Percentiles rank a stretch among this genome's conserved stretches.
Evolutionary conservation across 2,329 filamentous ascomycete genomes (phyloP).

Genomic region (Phialophora verrucosa): DNA sequence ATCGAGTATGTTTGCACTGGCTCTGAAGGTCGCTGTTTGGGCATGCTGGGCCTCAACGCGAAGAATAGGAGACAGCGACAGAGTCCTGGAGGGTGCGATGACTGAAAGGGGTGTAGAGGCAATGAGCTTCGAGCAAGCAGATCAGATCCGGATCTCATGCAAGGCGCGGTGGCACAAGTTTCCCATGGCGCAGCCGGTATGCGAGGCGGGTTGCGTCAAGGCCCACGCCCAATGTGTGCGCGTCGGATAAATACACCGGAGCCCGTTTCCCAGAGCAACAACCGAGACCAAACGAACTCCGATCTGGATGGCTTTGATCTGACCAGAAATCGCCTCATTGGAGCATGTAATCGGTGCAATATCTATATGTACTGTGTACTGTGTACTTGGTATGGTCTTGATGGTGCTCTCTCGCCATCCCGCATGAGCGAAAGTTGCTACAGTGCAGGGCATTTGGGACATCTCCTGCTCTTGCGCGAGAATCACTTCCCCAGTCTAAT

Average conservation of each 20-base stretch:
- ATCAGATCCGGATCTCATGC: slow-evolving; percentile 20
- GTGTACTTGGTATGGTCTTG: background rate
- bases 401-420: background rate
- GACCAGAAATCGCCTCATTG: background rate
- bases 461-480: background rate
- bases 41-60: slow-evolving; percentile 4
- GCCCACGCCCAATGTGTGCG: background rate
- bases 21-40: background rate
- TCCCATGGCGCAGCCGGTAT: slow-evolving; percentile 11
- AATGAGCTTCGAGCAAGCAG: background rate
- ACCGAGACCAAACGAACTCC: slow-evolving; percentile 11
- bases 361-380: background rate
- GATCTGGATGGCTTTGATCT: background rate
- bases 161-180: slow-evolving; percentile 11
- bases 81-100: background rate
- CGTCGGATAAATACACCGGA: background rate
- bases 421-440: too few species aligned
- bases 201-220: slow-evolving; percentile 24
- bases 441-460: too few species aligned
- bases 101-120: background rate
- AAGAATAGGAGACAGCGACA: background rate
- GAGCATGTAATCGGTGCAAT: background rate
- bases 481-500: background rate
- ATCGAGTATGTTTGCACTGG: slow-evolving; percentile 9
- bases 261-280: slow-evolving; percentile 15